Base-by-base conservation (phyloP, 192 early-diverging fungal genomes). In the Backusella macrospora region DNA sequence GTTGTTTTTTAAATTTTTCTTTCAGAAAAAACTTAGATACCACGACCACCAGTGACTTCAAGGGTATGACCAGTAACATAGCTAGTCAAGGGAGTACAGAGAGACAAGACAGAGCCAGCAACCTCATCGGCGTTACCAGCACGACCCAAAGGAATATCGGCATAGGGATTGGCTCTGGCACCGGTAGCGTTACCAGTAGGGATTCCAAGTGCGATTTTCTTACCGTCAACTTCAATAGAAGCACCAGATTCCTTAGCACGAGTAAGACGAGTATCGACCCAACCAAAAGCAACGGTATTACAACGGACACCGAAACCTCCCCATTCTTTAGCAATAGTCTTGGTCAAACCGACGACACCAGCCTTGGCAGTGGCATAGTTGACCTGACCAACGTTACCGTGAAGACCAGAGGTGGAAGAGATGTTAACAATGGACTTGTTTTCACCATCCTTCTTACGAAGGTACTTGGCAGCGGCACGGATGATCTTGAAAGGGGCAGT, bases 321-420 rank as follows among this genome's bases (percentile, higher is more conserved):
- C 88, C 88, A 90, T 76, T 90, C 88, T 80, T 90, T 87, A 46
- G 96, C 95, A 76, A 98, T 86, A 21, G 95, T 95, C 90, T 95
- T 96, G 83, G 92, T 94, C 68, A 98, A 83, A 39, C 95, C 96
- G 78, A 96, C 87, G 73, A 94, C 86, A 73, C 93, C 96, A 59
- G 95, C 94, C 89, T 98, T 98, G 68, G 95, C 95, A 34, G 96
- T 88, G 18, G 91, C 86, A 86, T 99, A 99, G 87, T 99, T 99
- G 72, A 94, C 93, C 84, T 99, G 97, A 18, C 92, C 92, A 65
- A 93, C 81, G 80, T 93, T 93, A 75, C 97, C 97, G 83, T 96
- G 95, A 47, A 98, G 84, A 55, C 97, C 97, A 55, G 84, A 86
- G 21, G 84, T 85, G 26, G 86, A 87, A n/a, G 86, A 87, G 52